These are phyloP conservation scores for Phytophthora hibernalis DNA, from an alignment of 352 stramenopile genomes.

Conservation along the genomic window DNA sequence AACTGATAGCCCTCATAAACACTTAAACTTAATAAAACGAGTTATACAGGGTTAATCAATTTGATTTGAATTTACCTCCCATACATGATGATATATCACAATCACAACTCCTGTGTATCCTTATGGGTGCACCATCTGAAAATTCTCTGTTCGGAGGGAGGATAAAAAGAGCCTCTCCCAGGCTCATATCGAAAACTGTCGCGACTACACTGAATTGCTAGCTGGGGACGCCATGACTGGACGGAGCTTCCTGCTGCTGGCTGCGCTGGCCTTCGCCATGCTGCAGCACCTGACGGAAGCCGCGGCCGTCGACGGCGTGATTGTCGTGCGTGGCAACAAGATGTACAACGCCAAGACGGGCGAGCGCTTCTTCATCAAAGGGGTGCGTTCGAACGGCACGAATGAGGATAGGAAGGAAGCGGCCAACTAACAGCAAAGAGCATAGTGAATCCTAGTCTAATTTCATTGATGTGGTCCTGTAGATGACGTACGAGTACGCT, in stretches of 20 bases:
- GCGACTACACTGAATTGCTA: conserved; percentile 17
- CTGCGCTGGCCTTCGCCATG: conserved; percentile 25
- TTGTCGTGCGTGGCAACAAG: conserved; percentile 88
- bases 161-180: conserved; percentile 9
- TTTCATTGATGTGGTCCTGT: conserved; percentile 11
- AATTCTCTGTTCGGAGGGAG: conserved; percentile 25
- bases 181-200: conserved; percentile 14
- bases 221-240: conserved; percentile 17
- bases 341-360: conserved; percentile 85
- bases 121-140: conserved; percentile 34
- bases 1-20: not conserved
- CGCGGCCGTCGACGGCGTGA: conserved; percentile 50
- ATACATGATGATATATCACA: not conserved
- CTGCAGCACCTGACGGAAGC: conserved; percentile 20
- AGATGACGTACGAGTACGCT: conserved; percentile 91
- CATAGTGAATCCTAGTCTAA: conserved; percentile 13
- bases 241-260: conserved; percentile 34
- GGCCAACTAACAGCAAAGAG: conserved; percentile 25
- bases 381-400: conserved; percentile 53
- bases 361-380: conserved; percentile 90
- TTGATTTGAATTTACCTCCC: too few relatives aligned
- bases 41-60: too few relatives aligned
- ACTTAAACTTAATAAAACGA: not conserved
- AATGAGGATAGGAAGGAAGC: conserved; percentile 27
- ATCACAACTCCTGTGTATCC: not conserved